Base-by-base conservation (phyloP, 2,329 filamentous ascomycete genomes). In the Aspergillus persii region DNA sequence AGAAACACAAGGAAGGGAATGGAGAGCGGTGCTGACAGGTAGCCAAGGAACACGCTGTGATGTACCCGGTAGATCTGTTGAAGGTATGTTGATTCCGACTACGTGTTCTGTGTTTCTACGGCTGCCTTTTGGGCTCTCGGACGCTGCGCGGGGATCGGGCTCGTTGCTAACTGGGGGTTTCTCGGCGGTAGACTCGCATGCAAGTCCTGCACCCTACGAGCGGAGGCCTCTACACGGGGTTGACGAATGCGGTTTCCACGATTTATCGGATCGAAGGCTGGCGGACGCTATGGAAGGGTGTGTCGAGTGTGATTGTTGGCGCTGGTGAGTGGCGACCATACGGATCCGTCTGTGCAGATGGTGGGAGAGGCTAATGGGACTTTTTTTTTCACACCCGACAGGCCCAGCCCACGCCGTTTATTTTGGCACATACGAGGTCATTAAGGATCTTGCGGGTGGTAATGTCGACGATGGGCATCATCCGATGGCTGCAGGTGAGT, bases 11-110 rank as follows among this genome's bases (percentile, higher is more conserved):
- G 33, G 47, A 30, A 33, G 53, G 44, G 59, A 11, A 9, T 23
- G 23, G 51, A 27, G 39, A 41, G 36, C 30, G 33, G 31, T 58
- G 30, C 64, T 68, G 61, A 68, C 60, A 54, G 66, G 63, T 62
- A 52, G 54, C 54, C 65, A 67, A 97, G 93, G 94, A 98, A 81
- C 94, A 98, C 78, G 96, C 94, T 60, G 93, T 96, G 71, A 98
- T 99, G 95, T 99, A 99, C 75, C 95, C 95, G 23, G 90, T 99
- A 73, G 95, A 99, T 80, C 87, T 96, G 68, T 90, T 99, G 74
- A 99, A 99, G 89, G 95, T 97, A 76, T 65, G 81, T 71, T 30
- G 41, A 30, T 36, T 15, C 41, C 9, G n/a, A 46, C 41, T 31
- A 46, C 18, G 53, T 29, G 15, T 39, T 50, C 33, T 56, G 27